Conservation (phyloP, 257 asterid species). For the Solanum chaucha region DNA sequence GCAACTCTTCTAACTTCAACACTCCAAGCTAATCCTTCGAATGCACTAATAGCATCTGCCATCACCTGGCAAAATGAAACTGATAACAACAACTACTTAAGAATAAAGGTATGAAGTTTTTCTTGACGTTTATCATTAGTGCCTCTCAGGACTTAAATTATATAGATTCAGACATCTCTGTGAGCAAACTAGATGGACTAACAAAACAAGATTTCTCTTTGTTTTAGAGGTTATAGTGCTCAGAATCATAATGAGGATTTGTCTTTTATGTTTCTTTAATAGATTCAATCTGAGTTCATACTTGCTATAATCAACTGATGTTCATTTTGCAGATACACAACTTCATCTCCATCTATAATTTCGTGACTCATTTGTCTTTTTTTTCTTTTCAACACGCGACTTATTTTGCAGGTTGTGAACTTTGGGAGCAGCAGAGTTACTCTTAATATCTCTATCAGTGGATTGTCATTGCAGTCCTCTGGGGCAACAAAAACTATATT, state of each 20-base stretch:
- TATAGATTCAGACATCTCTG: background rate
- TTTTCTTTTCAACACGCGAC: background rate
- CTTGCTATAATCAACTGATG: background rate
- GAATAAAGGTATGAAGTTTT: constrained; percentile 43
- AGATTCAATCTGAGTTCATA: background rate
- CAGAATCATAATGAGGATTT: background rate
- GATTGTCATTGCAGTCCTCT: constrained; percentile 28
- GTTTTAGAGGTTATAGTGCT: background rate
- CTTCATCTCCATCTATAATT: background rate
- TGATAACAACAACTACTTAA: constrained; percentile 20
- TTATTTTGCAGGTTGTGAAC: constrained; percentile 49
- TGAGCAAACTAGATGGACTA: background rate
- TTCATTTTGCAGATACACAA: background rate
- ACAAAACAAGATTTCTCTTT: background rate
- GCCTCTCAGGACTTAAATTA: background rate
- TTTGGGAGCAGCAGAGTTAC: constrained; percentile 36
- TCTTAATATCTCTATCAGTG: constrained; percentile 32
- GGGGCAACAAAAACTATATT: constrained; percentile 48
- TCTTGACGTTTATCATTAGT: background rate
- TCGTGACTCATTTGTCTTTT: background rate
- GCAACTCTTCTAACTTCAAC: constrained; percentile 68
- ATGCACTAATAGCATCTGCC: constrained; percentile 61
- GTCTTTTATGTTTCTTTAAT: background rate
- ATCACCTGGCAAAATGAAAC: constrained; percentile 41
- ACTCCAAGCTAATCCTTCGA: constrained; percentile 31